Conservation (phyloP, 148 eudicot genomes). For the Rheum nobile region DNA sequence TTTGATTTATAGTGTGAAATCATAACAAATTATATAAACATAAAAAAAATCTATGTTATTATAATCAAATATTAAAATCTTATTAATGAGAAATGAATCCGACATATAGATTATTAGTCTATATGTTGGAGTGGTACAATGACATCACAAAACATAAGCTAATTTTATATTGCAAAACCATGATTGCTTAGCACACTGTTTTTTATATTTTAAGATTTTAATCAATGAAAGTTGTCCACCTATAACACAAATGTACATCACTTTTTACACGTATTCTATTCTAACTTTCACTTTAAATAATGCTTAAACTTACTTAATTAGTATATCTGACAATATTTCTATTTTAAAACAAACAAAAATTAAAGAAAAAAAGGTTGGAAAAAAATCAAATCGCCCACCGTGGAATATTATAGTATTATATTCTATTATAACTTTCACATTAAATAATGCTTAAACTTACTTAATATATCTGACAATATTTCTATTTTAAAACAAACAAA, state of each 20-base stretch:
- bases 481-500: too few relatives aligned
- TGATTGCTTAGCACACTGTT: background rate
- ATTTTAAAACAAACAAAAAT: too few relatives aligned
- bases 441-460: too few relatives aligned
- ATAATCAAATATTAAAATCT: background rate
- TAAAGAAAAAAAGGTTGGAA: too few relatives aligned
- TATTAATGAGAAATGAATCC: background rate
- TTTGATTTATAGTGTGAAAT: background rate
- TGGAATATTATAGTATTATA: too few relatives aligned
- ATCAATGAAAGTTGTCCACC: slow-evolving; percentile 3
- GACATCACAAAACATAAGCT: background rate
- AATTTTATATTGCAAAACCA: slow-evolving; percentile 1
- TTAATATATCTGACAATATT: too few relatives aligned
- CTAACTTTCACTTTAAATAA: background rate
- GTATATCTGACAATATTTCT: too few relatives aligned
- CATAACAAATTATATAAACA: background rate
- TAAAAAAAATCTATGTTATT: background rate
- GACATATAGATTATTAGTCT: background rate
- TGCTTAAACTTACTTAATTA: too few relatives aligned
- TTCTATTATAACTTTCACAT: too few relatives aligned
- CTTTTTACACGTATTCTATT: background rate
- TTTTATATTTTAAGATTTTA: background rate
- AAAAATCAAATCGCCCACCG: too few relatives aligned
- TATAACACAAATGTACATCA: background rate
- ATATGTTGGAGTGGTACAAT: background rate